Percentiles rank a stretch among this genome's conserved stretches.
Conservation (phyloP, 2,329 filamentous ascomycete genomes). For the Westerdykella sp. region DNA sequence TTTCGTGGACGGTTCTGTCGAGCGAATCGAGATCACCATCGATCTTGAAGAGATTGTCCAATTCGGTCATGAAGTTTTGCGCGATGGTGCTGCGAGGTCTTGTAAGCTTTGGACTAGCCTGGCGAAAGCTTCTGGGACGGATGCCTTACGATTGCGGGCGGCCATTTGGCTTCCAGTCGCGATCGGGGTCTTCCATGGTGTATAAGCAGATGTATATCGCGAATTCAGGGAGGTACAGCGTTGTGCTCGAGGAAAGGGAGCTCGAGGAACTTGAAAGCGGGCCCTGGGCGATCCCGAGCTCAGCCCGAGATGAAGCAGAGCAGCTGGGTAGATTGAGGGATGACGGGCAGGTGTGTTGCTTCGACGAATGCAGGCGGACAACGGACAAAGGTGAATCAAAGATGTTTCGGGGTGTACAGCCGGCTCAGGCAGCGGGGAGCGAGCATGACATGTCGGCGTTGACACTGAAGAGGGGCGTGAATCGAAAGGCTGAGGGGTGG, state of each 20-base stretch:
- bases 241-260: conserved; percentile 3
- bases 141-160: conserved; percentile 70
- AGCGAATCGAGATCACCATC: conserved; percentile 71
- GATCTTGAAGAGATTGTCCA: conserved; percentile 85
- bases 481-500: conserved; percentile 1
- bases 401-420: conserved; percentile 22
- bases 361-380: conserved; percentile 11
- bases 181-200: conserved; percentile 51
- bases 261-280: too few relatives aligned
- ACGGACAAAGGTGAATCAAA: conserved; percentile 7
- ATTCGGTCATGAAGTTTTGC: conserved; percentile 75
- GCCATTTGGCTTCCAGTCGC: conserved; percentile 73
- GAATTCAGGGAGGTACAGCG: conserved; percentile 2
- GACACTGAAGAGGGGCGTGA: conserved; percentile 8
- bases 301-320: conserved; percentile 2
- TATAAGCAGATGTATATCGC: neutral
- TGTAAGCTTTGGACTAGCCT: conserved; percentile 18
- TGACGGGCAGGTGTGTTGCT: neutral
- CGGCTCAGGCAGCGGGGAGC: conserved; percentile 10
- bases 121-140: conserved; percentile 10
- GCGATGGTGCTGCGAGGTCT: conserved; percentile 66
- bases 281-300: too few relatives aligned
- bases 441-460: conserved; percentile 25
- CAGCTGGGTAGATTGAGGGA: neutral
- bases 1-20: conserved; percentile 69